These are phyloP conservation scores for Myxozyma neotropica DNA, from an alignment of 805 yeast species.

Conservation along the genomic window DNA sequence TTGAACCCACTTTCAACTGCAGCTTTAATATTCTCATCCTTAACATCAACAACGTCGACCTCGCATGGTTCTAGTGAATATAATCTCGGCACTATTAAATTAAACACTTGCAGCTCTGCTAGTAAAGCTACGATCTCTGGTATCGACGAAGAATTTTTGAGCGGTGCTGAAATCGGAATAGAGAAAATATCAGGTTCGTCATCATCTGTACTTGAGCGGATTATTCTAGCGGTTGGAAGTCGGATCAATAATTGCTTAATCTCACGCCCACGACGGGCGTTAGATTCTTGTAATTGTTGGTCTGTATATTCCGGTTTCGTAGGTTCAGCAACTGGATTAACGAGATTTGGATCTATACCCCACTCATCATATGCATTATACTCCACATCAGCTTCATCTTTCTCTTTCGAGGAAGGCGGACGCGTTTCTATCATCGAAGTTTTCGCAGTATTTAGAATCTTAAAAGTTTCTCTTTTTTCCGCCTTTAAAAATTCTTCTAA, in stretches of 20 bases:
- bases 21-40: constrained; percentile 1
- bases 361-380: constrained; percentile 20
- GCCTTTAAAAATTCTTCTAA: constrained; percentile 61
- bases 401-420: neutral
- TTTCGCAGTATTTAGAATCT: constrained; percentile 50
- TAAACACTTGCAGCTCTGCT: constrained; percentile 4
- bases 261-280: constrained; percentile 27
- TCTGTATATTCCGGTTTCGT: constrained; percentile 5
- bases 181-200: constrained; percentile 13
- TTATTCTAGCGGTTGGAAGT: constrained; percentile 10
- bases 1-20: constrained; percentile 29
- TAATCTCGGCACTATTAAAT: constrained; percentile 30
- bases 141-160: no score
- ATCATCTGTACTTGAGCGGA: constrained; percentile 6
- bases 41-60: constrained; percentile 7
- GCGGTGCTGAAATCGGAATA: constrained; percentile 18
- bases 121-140: neutral
- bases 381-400: neutral
- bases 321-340: neutral
- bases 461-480: constrained; percentile 64
- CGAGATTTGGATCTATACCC: constrained; percentile 22
- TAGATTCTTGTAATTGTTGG: constrained; percentile 14
- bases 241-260: constrained; percentile 24
- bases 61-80: constrained; percentile 32
- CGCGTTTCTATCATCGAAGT: neutral